These are phyloP conservation scores for Fusarium buharicum DNA, from an alignment of 2,329 filamentous ascomycete species.

Conservation along the genomic window DNA sequence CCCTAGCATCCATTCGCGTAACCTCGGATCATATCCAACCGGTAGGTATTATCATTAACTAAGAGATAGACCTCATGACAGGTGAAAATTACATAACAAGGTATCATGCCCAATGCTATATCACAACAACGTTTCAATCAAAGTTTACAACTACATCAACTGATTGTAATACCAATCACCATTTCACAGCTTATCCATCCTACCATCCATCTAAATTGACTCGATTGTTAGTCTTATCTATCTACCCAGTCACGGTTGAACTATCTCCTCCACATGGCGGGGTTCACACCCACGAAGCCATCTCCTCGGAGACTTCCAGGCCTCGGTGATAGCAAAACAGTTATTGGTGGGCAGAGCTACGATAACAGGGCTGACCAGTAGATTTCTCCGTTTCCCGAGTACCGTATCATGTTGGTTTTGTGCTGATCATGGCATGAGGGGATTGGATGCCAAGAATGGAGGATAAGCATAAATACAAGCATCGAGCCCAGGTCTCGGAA, in stretches of 20 bases:
- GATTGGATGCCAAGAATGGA: constrained; percentile 7
- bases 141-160: neutral
- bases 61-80: no score
- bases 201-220: neutral
- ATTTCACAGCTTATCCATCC: constrained; percentile 2
- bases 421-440: neutral
- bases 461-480: constrained; percentile 30
- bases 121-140: neutral
- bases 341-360: neutral
- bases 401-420: neutral
- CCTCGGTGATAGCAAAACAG: neutral
- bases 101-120: neutral
- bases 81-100: neutral
- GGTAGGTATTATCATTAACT: no score
- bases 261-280: neutral
- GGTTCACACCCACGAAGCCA: neutral
- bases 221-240: neutral
- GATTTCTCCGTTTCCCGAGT: neutral
- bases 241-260: neutral
- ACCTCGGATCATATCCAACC: no score
- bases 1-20: no score
- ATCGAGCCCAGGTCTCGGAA: neutral
- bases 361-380: neutral
- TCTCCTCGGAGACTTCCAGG: constrained; percentile 1
- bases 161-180: neutral